Percentiles rank a stretch among this genome's conserved stretches.
phyloP scores from a whole-genome alignment of 169 alveolate genomes.

The Babesia bovis region DNA sequence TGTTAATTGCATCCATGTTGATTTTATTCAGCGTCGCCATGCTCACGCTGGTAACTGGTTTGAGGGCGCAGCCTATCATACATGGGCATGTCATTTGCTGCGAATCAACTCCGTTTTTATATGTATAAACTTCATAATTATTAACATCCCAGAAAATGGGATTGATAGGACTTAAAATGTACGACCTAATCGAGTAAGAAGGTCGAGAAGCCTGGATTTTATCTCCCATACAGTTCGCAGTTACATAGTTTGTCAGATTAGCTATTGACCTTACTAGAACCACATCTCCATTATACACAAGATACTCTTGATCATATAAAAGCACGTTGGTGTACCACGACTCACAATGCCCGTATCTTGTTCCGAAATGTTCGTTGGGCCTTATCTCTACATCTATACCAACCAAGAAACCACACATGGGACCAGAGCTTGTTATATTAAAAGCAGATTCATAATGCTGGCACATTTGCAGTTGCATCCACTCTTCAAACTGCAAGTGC shows the following conservation, averaged over 20 bases:
- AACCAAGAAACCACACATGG: slow-evolving; percentile 77
- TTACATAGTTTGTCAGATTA: slow-evolving; percentile 71
- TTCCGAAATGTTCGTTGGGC: slow-evolving; percentile 81
- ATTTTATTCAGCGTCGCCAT: neutral
- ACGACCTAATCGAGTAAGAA: slow-evolving; percentile 68
- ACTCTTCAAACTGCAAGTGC: slow-evolving; percentile 60
- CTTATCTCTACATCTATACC: slow-evolving; percentile 85
- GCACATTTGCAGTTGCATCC: slow-evolving; percentile 76
- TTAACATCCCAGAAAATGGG: neutral
- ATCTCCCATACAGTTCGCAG: slow-evolving; percentile 59
- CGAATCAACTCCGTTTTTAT: neutral
- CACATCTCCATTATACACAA: slow-evolving; percentile 65
- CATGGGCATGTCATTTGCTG: slow-evolving; percentile 6
- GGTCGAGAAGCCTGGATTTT: slow-evolving; percentile 76
- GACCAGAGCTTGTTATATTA: slow-evolving; percentile 66
- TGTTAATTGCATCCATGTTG: slow-evolving; percentile 15
- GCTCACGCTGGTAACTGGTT: slow-evolving; percentile 19
- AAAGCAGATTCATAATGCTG: slow-evolving; percentile 69
- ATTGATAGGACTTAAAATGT: slow-evolving; percentile 29
- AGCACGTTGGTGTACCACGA: slow-evolving; percentile 79
- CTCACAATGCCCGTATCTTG: slow-evolving; percentile 78
- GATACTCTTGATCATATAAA: slow-evolving; percentile 68
- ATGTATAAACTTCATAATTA: neutral
- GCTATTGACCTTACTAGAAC: slow-evolving; percentile 67
- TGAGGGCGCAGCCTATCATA: neutral